Evolutionary conservation across 2,329 filamentous ascomycete genomes (phyloP), one percentile per base, ranked within the genome.

Genomic region (Aspergillus alliaceus): DNA sequence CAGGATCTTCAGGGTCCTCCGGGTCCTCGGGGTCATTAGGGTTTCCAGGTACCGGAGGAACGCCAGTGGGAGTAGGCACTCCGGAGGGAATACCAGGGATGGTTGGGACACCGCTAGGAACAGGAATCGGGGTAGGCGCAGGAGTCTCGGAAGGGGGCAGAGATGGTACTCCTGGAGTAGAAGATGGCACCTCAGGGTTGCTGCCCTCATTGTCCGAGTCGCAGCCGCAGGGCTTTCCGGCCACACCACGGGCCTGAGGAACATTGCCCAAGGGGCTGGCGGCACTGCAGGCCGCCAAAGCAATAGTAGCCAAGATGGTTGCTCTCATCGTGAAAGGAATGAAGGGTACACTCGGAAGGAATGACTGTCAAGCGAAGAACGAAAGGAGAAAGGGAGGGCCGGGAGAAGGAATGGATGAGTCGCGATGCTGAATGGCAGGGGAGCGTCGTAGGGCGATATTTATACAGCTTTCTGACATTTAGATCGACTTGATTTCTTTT

Each of bases 251-350:
- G 35, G 48, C 51, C n/a, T 53, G 34, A 18, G 51, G 52, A 27
- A 40, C 51, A n/a, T 2, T 44, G 34, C 51, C 58, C 25, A 63
- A 40, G 6, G 62, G 62, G 47, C 51, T 56, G 20, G 63, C 63
- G 29, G 61, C 49, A 24, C 56, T 50, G 34, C 48, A 63, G 22
- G 59, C 61, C 8, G 61, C 61, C 58, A 55, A 58, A 44, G 56
- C 56, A 14, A 64, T 51, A 39, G 59, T 59, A 34, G 63, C 59
- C 27, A 63, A 32, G 32, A 60, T 40, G 35, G 61, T 55, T 32
- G 58, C 56, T 57, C 57, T 64, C 63, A 64, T 64, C n/a, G 49
- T 58, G 59, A n/a, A 54, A 54, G 42, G 40, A 35, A 53, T 50
- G 39, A 25, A 46, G 32, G 29, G 48, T 54, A 57, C 22, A 55